Evolutionary conservation across 768 basidiomycete genomes (phyloP), one percentile per base, ranked within the genome.

Genomic region (Collybiopsis luxurians): DNA sequence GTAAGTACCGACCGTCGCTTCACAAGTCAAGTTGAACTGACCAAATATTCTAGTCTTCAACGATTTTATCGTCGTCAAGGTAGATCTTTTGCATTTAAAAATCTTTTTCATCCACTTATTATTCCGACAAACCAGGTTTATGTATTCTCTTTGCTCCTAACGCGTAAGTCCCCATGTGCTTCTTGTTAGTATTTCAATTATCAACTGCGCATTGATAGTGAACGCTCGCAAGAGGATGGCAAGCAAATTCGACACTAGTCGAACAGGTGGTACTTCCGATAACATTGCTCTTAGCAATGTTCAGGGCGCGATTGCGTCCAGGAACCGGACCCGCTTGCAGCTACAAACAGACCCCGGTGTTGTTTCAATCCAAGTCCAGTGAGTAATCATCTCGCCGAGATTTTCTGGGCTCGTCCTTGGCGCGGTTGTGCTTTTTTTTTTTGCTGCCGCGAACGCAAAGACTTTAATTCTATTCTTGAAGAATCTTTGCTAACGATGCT

Each of bases 211-310:
- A 2, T 40, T 21, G 19, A 23, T 26, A 51, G 50, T 51, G 50
- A 51, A 51, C 23, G 50, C 50, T 27, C 50, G 50, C 50, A 51
- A 51, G 50, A 51, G 23, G 13, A 51, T 51, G 50, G 50, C 50
- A 3, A 23, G 31, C 36, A 51, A 51, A 51, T 51, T 51, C 36
- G 50, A 51, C 36, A 51, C 31, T 23, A 51, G 50, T 34, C 50
- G 50, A 12, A 31, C 28, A 24, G 50, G 50, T 19, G 36, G 36
- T 13, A 51, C 50, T 21, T 51, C 50, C 24, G 36, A 51, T 27
- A 51, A 51, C 23, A 51, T 51, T 51, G 50, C 50, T 40, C 36
- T 51, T 5, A 51, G 50, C 23, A 51, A 51, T 51, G 50, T 51
- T 9, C 48, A 49, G 31, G 38, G 50, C 23, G 50, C 50, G 3